These are phyloP conservation scores for Leucosporidium yakuticum DNA, from an alignment of 768 basidiomycete species.

Conservation along the genomic window DNA sequence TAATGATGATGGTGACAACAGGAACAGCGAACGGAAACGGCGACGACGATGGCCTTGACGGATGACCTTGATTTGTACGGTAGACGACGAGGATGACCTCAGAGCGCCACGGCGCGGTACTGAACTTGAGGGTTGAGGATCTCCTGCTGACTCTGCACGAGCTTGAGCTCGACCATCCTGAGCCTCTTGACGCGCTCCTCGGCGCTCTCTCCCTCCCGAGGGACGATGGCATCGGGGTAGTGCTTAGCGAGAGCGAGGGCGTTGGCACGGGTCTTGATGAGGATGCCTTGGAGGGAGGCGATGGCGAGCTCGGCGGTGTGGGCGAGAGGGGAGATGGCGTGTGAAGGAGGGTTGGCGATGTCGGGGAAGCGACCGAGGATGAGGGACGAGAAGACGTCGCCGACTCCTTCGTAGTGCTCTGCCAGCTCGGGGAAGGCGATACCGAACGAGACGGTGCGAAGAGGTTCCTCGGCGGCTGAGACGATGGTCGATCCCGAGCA, in stretches of 20 bases:
- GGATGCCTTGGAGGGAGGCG: slow-evolving; percentile 66
- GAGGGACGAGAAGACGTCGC: slow-evolving; percentile 91
- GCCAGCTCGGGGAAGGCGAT: slow-evolving; percentile 69
- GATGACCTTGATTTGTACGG: neutral
- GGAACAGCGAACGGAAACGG: neutral
- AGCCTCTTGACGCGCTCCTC: slow-evolving; percentile 65
- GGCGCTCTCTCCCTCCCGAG: slow-evolving; percentile 31
- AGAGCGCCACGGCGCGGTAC: slow-evolving; percentile 32
- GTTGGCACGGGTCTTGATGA: slow-evolving; percentile 57
- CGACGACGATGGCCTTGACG: neutral
- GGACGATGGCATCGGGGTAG: slow-evolving; percentile 56
- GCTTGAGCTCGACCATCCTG: slow-evolving; percentile 74
- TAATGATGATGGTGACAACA: slow-evolving; percentile 2
- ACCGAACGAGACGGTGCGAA: slow-evolving; percentile 51
- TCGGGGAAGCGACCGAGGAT: slow-evolving; percentile 69
- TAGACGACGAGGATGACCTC: neutral
- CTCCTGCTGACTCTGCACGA: slow-evolving; percentile 54
- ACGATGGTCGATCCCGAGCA: slow-evolving; percentile 67
- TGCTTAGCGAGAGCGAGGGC: slow-evolving; percentile 56
- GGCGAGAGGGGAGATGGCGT: slow-evolving; percentile 50
- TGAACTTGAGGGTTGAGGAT: slow-evolving; percentile 31
- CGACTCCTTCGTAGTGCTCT: slow-evolving; percentile 94
- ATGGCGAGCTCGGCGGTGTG: slow-evolving; percentile 63
- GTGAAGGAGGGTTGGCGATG: slow-evolving; percentile 5
- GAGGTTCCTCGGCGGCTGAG: slow-evolving; percentile 29